Evolutionary conservation across 768 basidiomycete species (phyloP).

Genomic region (Goffeauzyma gilvescens): DNA sequence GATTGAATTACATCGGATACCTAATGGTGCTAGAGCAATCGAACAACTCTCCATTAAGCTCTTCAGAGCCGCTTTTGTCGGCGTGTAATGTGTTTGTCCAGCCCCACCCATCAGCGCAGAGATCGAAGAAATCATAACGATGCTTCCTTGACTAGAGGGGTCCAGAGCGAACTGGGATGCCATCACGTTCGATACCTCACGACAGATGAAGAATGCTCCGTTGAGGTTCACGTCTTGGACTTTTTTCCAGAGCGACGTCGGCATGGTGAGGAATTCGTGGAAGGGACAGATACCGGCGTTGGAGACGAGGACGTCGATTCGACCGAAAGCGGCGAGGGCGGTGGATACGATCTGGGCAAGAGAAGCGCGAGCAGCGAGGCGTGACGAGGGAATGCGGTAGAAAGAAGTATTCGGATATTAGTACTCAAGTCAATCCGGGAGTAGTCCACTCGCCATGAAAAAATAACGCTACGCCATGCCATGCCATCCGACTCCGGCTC

Average conservation of each 20-base stretch:
- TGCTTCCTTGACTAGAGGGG: no score
- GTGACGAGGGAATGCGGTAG: neutral
- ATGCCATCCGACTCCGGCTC: no score
- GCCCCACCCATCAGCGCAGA: constrained; percentile 61
- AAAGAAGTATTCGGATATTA: no score
- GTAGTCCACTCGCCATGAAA: no score
- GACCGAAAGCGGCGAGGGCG: constrained; percentile 44
- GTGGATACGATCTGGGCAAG: no score
- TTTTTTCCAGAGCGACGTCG: constrained; percentile 44
- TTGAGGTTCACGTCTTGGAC: constrained; percentile 57
- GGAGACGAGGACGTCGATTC: constrained; percentile 45
- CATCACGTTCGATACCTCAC: constrained; percentile 59
- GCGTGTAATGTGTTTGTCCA: constrained; percentile 58
- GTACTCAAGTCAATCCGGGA: no score
- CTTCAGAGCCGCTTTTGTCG: constrained; percentile 59
- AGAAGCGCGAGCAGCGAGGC: neutral
- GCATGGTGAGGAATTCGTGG: constrained; percentile 53
- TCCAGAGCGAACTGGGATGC: constrained; percentile 41
- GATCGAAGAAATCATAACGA: constrained; percentile 60
- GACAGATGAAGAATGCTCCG: constrained; percentile 45
- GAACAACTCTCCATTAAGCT: constrained; percentile 65
- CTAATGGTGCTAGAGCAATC: constrained; percentile 55
- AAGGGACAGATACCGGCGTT: constrained; percentile 59
- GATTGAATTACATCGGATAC: constrained; percentile 42
- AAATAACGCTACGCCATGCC: no score